Conservation (phyloP, 495 filamentous ascomycete genomes). For the Aspergillus carlsbadensis region DNA sequence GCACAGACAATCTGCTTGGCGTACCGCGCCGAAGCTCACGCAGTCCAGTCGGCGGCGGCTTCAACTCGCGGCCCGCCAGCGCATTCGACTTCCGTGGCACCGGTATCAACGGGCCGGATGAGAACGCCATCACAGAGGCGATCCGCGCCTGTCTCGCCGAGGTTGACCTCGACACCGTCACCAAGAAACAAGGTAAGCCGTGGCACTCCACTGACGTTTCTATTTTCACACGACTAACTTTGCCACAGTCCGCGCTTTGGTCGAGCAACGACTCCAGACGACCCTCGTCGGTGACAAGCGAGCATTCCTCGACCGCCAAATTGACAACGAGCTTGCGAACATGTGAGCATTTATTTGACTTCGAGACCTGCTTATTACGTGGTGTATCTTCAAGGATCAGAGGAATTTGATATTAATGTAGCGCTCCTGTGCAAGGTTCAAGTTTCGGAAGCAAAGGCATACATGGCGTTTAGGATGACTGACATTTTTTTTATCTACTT, state of each 20-base stretch:
- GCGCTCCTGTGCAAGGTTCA: neutral
- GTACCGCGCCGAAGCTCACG: slow-evolving; percentile 49
- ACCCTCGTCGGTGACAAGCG: slow-evolving; percentile 79
- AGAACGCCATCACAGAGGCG: slow-evolving; percentile 71
- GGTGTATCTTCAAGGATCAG: neutral
- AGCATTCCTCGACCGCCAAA: slow-evolving; percentile 82
- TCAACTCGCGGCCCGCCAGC: slow-evolving; percentile 59
- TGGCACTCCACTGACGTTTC: neutral
- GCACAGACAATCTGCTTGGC: slow-evolving; percentile 61
- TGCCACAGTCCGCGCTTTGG: slow-evolving; percentile 69
- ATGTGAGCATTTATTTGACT: slow-evolving; percentile 81
- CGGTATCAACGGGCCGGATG: slow-evolving; percentile 61
- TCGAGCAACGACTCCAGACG: slow-evolving; percentile 89
- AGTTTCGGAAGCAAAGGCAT: neutral
- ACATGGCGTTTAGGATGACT: neutral
- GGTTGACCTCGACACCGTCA: slow-evolving; percentile 91
- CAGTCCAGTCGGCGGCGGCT: slow-evolving; percentile 50
- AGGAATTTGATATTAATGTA: slow-evolving; percentile 1
- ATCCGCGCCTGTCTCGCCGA: slow-evolving; percentile 81
- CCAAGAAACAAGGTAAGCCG: slow-evolving; percentile 84
- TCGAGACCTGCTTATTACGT: neutral
- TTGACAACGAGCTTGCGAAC: slow-evolving; percentile 90
- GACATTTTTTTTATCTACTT: neutral
- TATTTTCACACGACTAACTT: slow-evolving; percentile 15
- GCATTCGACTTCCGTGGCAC: slow-evolving; percentile 69